phyloP scores from a whole-genome alignment of 139 green algal species.

The Haematococcus lacustris region DNA sequence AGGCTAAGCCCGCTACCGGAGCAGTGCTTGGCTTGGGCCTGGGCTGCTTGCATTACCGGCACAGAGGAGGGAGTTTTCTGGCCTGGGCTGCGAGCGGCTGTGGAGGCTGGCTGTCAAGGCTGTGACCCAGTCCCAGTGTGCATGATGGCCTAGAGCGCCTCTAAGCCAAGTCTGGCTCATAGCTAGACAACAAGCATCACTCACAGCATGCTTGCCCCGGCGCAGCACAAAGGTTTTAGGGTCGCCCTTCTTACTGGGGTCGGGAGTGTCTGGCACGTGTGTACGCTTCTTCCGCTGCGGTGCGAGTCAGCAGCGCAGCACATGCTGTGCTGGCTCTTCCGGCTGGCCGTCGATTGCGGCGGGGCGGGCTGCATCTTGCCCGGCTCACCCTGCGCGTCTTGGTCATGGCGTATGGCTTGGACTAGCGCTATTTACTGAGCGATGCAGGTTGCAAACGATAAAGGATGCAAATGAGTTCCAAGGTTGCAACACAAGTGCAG shows the following conservation, averaged over 20 bases:
- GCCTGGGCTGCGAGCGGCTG: too few relatives aligned
- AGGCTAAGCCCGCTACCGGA: too few relatives aligned
- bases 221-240: slow-evolving; percentile 80
- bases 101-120: too few relatives aligned
- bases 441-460: too few relatives aligned
- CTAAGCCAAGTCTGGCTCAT: background rate
- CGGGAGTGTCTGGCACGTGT: slow-evolving; percentile 45
- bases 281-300: slow-evolving; percentile 81
- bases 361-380: background rate
- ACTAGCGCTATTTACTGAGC: too few relatives aligned
- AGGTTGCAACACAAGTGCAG: too few relatives aligned
- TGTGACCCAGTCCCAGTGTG: background rate
- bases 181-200: slow-evolving; percentile 8
- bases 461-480: too few relatives aligned
- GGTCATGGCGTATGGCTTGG: too few relatives aligned
- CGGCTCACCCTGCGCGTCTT: slow-evolving; percentile 1
- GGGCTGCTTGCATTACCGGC: too few relatives aligned
- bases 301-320: background rate
- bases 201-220: slow-evolving; percentile 57
- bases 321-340: too few relatives aligned
- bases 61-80: too few relatives aligned
- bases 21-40: too few relatives aligned
- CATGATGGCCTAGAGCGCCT: slow-evolving; percentile 6
- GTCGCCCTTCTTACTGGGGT: slow-evolving; percentile 56
- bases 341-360: background rate